These are phyloP conservation scores for Saccharomyces hybrid DNA, from an alignment of 1,139 yeast genomes.

Conservation along the genomic window DNA sequence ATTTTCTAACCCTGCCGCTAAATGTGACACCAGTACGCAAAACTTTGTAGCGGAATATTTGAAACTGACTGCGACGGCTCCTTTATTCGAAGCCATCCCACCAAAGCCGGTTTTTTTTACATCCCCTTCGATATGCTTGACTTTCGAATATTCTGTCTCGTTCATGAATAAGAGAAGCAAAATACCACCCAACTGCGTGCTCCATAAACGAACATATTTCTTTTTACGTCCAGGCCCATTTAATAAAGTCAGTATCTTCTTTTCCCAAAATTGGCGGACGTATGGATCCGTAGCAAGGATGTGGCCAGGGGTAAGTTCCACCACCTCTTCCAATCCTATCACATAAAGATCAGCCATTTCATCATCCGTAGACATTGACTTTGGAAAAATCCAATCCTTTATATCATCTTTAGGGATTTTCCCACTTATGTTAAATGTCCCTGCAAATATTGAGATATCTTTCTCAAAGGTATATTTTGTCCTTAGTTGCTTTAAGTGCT, in stretches of 20 bases:
- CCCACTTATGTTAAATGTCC: constrained; percentile 69
- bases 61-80: constrained; percentile 82
- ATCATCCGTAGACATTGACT: constrained; percentile 11
- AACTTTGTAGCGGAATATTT: constrained; percentile 69
- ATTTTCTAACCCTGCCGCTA: constrained; percentile 88
- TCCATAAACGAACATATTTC: constrained; percentile 64
- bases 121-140: constrained; percentile 71
- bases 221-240: constrained; percentile 37
- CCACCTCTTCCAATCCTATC: constrained; percentile 86
- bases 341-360: constrained; percentile 60
- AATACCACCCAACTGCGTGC: constrained; percentile 92
- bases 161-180: constrained; percentile 65
- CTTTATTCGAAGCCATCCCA: constrained; percentile 87
- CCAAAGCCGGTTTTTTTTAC: constrained; percentile 85
- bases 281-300: constrained; percentile 75
- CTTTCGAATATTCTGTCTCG: constrained; percentile 50
- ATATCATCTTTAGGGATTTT: constrained; percentile 45
- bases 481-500: constrained; percentile 43
- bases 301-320: constrained; percentile 84
- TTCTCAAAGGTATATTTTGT: constrained; percentile 44
- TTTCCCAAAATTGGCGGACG: constrained; percentile 73
- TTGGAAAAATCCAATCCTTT: constrained; percentile 53
- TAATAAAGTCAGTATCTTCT: constrained; percentile 49
- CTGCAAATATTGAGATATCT: constrained; percentile 49
- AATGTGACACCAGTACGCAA: constrained; percentile 81